Evolutionary conservation across 768 basidiomycete genomes (phyloP), one percentile per base, ranked within the genome.

Genomic region (Phaeotremella fagi): DNA sequence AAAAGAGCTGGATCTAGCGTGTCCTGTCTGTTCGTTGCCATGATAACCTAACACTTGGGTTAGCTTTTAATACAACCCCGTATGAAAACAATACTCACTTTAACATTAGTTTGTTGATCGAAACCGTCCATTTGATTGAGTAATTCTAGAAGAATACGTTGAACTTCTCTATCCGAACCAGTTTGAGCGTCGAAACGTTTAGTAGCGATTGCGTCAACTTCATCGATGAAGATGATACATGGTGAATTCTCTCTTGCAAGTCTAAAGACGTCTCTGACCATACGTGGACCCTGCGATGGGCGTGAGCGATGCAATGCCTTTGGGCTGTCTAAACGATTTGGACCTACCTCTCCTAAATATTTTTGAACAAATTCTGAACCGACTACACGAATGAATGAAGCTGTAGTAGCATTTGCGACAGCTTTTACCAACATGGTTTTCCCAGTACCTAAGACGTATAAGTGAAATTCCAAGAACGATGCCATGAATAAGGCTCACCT

Each of bases 91-190:
- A 23, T 41, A 52, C 77, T 38, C 68, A 88, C 92, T 84, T 99
- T 98, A 71, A 99, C 95, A 65, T 92, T 98, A 72, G 90, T 91
- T 3, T 87, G 87, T 75, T 99, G 95, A 76, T 99, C 95, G 75
- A 99, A 99, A 59, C 95, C 95, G 67, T 99, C 95, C 95, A 99
- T 99, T 71, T 99, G 95, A 72, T 94, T 98, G 55, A 99, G 80
- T 51, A 99, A 78, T 75, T 99, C 95, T 12, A 99, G 83, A 59
- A 99, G 75, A 69, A 99, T 98, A 76, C 95, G 89, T 75, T 99
- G 95, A 3, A 99, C 95, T 78, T 99, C 95, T 55, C 95, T 82
- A 77, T 99, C 95, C 9, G 95, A 95, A 68, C 95, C 95, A 0
- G 95, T 98, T 74, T 99, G 95, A 4, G 95, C 95, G 70, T 98